These are phyloP conservation scores for Acephala macrosclerotiorum DNA, from an alignment of 2,329 filamentous ascomycete genomes.

Conservation along the genomic window DNA sequence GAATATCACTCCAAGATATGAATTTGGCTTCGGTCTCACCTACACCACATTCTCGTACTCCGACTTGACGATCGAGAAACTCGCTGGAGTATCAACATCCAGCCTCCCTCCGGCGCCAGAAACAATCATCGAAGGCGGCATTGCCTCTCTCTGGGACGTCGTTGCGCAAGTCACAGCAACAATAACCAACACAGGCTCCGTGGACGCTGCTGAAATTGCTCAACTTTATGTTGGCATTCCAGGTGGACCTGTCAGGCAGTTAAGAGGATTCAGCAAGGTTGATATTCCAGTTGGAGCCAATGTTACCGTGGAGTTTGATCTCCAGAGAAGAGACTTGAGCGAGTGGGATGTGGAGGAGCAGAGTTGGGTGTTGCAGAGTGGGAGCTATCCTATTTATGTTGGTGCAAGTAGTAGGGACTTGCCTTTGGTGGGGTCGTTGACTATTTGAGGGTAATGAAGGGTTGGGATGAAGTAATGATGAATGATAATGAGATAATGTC, in stretches of 20 bases:
- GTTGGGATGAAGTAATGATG: background rate
- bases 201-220: slow-evolving; percentile 40
- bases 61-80: slow-evolving; percentile 44
- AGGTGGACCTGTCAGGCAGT: slow-evolving; percentile 61
- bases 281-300: slow-evolving; percentile 54
- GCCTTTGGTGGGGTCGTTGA: slow-evolving; percentile 6
- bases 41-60: slow-evolving; percentile 63
- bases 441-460: slow-evolving; percentile 1
- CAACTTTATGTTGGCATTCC: slow-evolving; percentile 42
- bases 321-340: slow-evolving; percentile 68
- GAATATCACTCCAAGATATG: slow-evolving; percentile 44
- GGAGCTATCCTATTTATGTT: slow-evolving; percentile 31
- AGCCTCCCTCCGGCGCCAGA: slow-evolving; percentile 45
- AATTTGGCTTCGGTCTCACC: slow-evolving; percentile 56
- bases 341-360: slow-evolving; percentile 68
- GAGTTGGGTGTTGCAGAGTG: slow-evolving; percentile 58
- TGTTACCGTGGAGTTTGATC: slow-evolving; percentile 54
- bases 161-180: slow-evolving; percentile 56
- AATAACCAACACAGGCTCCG: slow-evolving; percentile 59
- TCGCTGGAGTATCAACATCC: slow-evolving; percentile 50
- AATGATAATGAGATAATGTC: background rate
- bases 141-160: slow-evolving; percentile 61
- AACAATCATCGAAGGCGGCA: slow-evolving; percentile 52
- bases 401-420: slow-evolving; percentile 33
- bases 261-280: slow-evolving; percentile 69